phyloP scores from a whole-genome alignment of 805 yeast genomes.

The Teunomyces kruisii region DNA sequence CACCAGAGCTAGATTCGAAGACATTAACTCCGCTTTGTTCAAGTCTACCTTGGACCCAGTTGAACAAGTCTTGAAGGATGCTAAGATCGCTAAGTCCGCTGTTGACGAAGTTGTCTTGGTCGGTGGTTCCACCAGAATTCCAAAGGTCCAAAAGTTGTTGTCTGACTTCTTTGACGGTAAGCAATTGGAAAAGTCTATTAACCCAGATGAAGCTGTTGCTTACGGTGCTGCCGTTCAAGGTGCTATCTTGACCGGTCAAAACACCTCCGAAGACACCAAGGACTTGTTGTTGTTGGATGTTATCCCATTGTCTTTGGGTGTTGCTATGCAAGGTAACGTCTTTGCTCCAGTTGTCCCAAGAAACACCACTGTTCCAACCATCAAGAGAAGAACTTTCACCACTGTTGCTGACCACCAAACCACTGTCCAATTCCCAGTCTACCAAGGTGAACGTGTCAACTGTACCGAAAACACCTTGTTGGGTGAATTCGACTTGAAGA shows the following conservation, averaged over 20 bases:
- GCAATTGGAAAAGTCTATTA: conserved; percentile 49
- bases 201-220: conserved; percentile 54
- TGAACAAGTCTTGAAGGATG: conserved; percentile 50
- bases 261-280: conserved; percentile 49
- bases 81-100: conserved; percentile 39
- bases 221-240: conserved; percentile 54
- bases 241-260: conserved; percentile 52
- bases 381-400: conserved; percentile 52
- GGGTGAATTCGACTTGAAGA: conserved; percentile 52
- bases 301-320: conserved; percentile 51
- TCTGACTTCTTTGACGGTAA: conserved; percentile 52
- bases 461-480: conserved; percentile 50
- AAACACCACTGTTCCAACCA: conserved; percentile 52
- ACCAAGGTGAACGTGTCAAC: conserved; percentile 54
- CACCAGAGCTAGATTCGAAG: conserved; percentile 53
- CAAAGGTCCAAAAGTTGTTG: conserved; percentile 50
- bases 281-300: conserved; percentile 52
- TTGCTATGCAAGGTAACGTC: conserved; percentile 52
- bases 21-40: conserved; percentile 49
- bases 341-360: conserved; percentile 53
- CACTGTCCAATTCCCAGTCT: conserved; percentile 51
- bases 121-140: conserved; percentile 55
- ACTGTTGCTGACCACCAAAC: conserved; percentile 53
- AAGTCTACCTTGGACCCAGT: conserved; percentile 51
- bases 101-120: conserved; percentile 51